Base-by-base conservation (phyloP, 140 eudicot genomes). In the Cichorium intybus region DNA sequence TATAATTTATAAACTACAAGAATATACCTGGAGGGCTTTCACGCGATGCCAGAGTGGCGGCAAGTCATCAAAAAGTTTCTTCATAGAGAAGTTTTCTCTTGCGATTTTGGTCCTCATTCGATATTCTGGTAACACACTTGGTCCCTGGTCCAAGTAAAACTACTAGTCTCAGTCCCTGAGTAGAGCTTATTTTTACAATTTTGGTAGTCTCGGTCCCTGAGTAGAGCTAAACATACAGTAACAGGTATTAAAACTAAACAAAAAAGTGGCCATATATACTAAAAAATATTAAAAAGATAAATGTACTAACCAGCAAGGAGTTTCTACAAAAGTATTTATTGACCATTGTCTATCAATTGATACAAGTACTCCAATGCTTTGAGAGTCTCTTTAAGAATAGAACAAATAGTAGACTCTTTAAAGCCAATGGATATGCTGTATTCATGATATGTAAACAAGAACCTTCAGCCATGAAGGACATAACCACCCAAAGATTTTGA, bases 381-480 rank as follows among this genome's bases (percentile, higher is more conserved):
- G 7, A 89, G 86, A 66, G 97, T 89, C 79, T 89, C 99, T 75
- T 86, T 89, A 27, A 94, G 72, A 65, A 94, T 82, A 54, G 99
- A 84, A 46, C 79, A 80, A 41, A 94, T 94, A 14, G 95, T 91
- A 6, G 94, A 74, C 78, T 89, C 99, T 71, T 94, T 97, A 74
- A 94, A 84, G 20, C 99, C 99, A 58, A 89, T 23, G 94, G 95
- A 67, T 86, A 94, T 51, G 99, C 90, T 65, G 79, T 84, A 79
- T 94, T 89, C 97, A 94, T 94, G 74, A 94, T 90, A 71, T 94
- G 99, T 55, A 94, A 80, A 82, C 97, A 89, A 34, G 99, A 94
- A 68, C 99, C 99, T 81, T 94, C 88, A 31, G 95, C 99, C 99
- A 94, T 89, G 78, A 84, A 94, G 9, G 97, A 95, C 97, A 94